These are phyloP conservation scores for Rusavskia elegans DNA, from an alignment of 495 filamentous ascomycete species.

Conservation along the genomic window DNA sequence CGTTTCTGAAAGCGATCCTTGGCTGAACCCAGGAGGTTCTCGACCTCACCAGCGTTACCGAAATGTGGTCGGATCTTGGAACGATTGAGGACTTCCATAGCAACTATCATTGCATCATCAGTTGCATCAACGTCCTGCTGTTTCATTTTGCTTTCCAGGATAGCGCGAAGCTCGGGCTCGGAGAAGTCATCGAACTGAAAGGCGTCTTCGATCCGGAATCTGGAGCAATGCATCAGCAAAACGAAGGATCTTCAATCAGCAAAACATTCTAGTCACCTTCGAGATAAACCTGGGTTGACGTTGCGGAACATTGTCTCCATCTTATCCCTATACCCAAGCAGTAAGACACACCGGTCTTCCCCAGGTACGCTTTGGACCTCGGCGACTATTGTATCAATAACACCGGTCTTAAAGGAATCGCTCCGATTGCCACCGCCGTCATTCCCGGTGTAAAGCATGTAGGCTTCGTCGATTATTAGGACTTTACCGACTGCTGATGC, in stretches of 20 bases:
- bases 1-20: constrained; percentile 43
- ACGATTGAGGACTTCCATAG: constrained; percentile 25
- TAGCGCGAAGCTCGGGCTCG: constrained; percentile 36
- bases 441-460: constrained; percentile 31
- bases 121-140: constrained; percentile 29
- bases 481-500: constrained; percentile 52
- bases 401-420: constrained; percentile 47
- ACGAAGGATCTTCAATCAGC: neutral
- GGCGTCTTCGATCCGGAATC: constrained; percentile 48
- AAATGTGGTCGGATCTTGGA: constrained; percentile 32
- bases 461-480: constrained; percentile 64
- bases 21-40: constrained; percentile 44
- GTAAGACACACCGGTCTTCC: constrained; percentile 62
- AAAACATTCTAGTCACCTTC: constrained; percentile 16
- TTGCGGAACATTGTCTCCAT: constrained; percentile 69
- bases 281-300: constrained; percentile 56
- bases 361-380: constrained; percentile 64
- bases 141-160: constrained; percentile 42
- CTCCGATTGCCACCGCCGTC: constrained; percentile 7
- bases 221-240: neutral
- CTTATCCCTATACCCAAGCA: constrained; percentile 63
- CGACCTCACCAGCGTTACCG: constrained; percentile 44
- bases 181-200: constrained; percentile 62
- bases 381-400: constrained; percentile 68
- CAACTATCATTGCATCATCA: constrained; percentile 21